Percentiles rank a stretch among this genome's conserved stretches.
These are phyloP conservation scores for Fragosphaeria purpurea DNA, from an alignment of 2,329 filamentous ascomycete species.

Conservation along the genomic window DNA sequence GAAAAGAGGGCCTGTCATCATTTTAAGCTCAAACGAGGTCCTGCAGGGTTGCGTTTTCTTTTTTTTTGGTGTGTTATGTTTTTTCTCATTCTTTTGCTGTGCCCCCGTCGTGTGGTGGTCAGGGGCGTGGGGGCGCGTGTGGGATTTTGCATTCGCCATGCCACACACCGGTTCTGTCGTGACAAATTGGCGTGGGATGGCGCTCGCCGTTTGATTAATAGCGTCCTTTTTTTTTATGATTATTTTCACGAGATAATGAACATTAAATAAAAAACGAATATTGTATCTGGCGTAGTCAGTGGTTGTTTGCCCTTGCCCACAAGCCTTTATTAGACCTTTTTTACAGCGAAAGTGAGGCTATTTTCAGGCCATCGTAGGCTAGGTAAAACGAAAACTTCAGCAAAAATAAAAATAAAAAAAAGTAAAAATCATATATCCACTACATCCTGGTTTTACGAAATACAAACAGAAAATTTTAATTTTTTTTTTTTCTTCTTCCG, in stretches of 20 bases:
- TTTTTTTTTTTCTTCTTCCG: background rate
- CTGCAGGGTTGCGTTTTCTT: background rate
- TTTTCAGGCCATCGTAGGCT: too few relatives aligned
- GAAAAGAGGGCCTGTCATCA: background rate
- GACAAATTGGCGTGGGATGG: constrained; percentile 3
- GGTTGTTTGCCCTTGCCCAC: too few relatives aligned
- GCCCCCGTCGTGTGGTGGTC: constrained; percentile 2
- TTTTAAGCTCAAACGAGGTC: constrained; percentile 5
- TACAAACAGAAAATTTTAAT: background rate
- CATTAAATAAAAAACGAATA: too few relatives aligned
- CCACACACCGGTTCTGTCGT: background rate
- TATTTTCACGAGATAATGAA: too few relatives aligned
- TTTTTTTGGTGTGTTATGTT: background rate
- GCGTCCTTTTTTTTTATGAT: too few relatives aligned
- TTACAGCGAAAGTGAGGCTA: background rate
- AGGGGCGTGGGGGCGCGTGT: constrained; percentile 6
- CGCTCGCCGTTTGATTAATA: too few relatives aligned
- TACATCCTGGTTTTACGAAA: background rate
- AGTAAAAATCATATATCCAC: too few relatives aligned
- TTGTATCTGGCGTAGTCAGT: too few relatives aligned
- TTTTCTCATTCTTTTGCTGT: background rate
- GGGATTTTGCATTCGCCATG: constrained; percentile 4
- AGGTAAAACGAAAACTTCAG: too few relatives aligned
- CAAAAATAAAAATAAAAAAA: too few relatives aligned
- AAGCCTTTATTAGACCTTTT: too few relatives aligned